These are phyloP conservation scores for Apiospora marii DNA, from an alignment of 2,329 filamentous ascomycete species.

Conservation along the genomic window DNA sequence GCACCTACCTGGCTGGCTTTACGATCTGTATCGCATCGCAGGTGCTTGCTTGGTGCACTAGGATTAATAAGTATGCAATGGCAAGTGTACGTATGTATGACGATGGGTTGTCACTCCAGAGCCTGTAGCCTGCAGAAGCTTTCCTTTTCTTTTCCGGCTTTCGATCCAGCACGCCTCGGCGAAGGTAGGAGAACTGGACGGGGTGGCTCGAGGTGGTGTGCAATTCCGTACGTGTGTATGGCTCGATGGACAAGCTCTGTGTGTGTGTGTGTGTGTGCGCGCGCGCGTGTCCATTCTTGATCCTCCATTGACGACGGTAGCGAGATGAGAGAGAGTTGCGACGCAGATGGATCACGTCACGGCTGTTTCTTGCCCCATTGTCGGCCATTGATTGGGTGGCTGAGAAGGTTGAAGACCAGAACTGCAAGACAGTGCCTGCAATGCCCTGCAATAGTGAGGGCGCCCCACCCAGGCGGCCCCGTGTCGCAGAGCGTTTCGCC, in stretches of 20 bases:
- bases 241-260: background rate
- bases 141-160: background rate
- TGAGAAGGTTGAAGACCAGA: background rate
- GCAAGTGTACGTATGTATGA: background rate
- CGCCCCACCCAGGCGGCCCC: slow-evolving; percentile 12
- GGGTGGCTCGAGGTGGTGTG: background rate
- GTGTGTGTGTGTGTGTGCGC: background rate
- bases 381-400: background rate
- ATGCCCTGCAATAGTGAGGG: background rate
- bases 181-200: background rate
- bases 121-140: background rate
- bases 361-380: background rate
- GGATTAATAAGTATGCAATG: background rate
- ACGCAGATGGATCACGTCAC: background rate
- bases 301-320: background rate
- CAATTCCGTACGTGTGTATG: background rate
- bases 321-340: slow-evolving; percentile 8
- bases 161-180: background rate
- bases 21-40: background rate
- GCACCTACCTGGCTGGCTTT: background rate
- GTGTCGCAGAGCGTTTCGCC: slow-evolving; percentile 30
- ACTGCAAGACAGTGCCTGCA: no score
- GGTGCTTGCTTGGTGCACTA: no score
- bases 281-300: background rate
- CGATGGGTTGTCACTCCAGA: background rate